Evolutionary conservation across 1,139 yeast genomes (phyloP).

Genomic region (Nakaseomyces delphensis): DNA sequence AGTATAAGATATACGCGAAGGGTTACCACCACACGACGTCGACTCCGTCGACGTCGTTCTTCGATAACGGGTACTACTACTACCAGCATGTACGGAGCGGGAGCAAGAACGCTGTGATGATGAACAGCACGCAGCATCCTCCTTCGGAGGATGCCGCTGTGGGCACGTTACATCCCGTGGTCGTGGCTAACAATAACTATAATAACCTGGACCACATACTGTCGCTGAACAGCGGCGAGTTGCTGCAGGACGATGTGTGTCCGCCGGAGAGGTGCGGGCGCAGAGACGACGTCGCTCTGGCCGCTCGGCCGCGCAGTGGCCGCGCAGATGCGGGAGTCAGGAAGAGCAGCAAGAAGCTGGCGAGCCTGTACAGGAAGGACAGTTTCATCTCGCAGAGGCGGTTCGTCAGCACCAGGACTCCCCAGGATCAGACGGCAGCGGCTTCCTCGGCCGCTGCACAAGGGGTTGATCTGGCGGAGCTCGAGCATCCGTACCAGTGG

Average conservation of each 20-base stretch:
- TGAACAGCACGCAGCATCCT: conserved; percentile 1
- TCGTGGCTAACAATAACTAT: conserved; percentile 9
- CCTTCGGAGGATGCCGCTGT: neutral
- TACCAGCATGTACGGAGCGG: conserved; percentile 5
- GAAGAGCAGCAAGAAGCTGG: neutral
- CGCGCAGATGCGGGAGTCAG: too few relatives aligned
- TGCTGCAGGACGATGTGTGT: neutral
- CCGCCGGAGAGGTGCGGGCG: neutral
- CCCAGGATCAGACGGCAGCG: neutral
- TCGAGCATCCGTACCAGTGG: conserved; percentile 16
- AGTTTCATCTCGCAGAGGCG: conserved; percentile 1
- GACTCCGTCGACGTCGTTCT: conserved; percentile 6
- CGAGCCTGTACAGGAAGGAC: neutral
- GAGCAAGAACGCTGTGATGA: neutral
- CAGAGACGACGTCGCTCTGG: neutral
- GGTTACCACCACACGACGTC: conserved; percentile 2
- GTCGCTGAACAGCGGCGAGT: conserved; percentile 4
- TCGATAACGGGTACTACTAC: conserved; percentile 9
- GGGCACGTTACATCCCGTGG: conserved; percentile 7
- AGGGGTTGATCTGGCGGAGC: conserved; percentile 2
- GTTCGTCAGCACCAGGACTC: neutral
- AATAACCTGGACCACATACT: conserved; percentile 7
- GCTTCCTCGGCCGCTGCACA: neutral
- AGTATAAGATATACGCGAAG: conserved; percentile 7
- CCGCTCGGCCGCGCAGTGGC: neutral